Percentiles rank a stretch among this genome's conserved stretches.
Conservation (phyloP, 495 filamentous ascomycete species). For the Stereocaulon alpinum region DNA sequence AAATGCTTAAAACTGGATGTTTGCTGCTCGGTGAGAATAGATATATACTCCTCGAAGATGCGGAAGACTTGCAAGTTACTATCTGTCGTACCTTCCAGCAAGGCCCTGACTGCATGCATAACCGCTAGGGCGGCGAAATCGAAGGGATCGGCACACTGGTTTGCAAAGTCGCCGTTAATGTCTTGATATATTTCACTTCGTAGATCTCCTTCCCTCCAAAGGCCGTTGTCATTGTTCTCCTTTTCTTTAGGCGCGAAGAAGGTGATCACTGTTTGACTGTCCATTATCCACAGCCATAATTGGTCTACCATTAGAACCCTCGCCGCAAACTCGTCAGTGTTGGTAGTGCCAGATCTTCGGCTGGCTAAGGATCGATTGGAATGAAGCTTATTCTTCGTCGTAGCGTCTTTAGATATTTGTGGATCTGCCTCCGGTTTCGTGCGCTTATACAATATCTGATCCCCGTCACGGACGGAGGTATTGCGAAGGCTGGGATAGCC, state of each 20-base stretch:
- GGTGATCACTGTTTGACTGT: constrained; percentile 26
- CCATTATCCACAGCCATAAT: constrained; percentile 58
- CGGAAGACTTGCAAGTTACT: constrained; percentile 54
- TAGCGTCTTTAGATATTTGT: neutral
- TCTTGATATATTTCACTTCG: constrained; percentile 58
- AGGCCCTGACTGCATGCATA: constrained; percentile 51
- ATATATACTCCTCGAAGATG: constrained; percentile 58
- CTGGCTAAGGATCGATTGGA: constrained; percentile 17
- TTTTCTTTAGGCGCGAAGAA: constrained; percentile 21
- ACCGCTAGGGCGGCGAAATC: constrained; percentile 54
- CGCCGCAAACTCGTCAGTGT: constrained; percentile 38
- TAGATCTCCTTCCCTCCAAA: constrained; percentile 41
- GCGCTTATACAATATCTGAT: constrained; percentile 62
- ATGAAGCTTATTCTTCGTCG: constrained; percentile 12
- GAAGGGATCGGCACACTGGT: constrained; percentile 50
- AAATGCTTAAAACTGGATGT: constrained; percentile 55
- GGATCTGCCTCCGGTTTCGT: constrained; percentile 33
- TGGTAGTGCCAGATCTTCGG: constrained; percentile 22
- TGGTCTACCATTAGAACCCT: constrained; percentile 64
- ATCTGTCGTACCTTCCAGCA: constrained; percentile 45
- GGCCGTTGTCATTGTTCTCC: constrained; percentile 18
- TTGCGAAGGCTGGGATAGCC: constrained; percentile 54
- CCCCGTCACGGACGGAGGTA: constrained; percentile 52
- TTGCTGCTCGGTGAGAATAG: constrained; percentile 54
- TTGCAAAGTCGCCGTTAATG: constrained; percentile 55